A percentile compares a stretch with the other conserved stretches of the same genome.
Evolutionary conservation across 2,329 filamentous ascomycete genomes (phyloP).

Genomic region (Aaosphaeria pasadenensis): DNA sequence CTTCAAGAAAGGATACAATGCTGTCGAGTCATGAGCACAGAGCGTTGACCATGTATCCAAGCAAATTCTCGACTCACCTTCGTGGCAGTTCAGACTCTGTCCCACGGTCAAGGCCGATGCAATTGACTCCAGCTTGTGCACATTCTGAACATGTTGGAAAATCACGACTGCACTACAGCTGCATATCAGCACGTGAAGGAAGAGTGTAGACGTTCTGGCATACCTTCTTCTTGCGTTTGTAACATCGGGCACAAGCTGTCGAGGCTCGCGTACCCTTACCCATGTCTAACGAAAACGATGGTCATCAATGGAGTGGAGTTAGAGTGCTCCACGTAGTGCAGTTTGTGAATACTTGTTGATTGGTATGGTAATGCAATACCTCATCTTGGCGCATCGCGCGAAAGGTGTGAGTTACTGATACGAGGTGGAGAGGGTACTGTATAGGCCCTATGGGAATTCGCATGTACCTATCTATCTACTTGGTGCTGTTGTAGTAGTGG

Average conservation of each 20-base stretch:
- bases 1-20: background rate
- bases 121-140: background rate
- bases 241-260: background rate
- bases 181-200: background rate
- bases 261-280: background rate
- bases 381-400: too few relatives aligned
- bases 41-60: background rate
- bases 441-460: too few relatives aligned
- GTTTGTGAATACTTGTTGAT: too few relatives aligned
- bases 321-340: too few relatives aligned
- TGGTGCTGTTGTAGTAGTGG: too few relatives aligned
- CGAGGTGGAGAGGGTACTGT: too few relatives aligned
- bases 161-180: background rate
- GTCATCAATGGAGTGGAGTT: too few relatives aligned
- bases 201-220: background rate
- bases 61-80: background rate
- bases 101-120: background rate
- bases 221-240: background rate
- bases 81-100: background rate
- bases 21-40: background rate
- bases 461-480: too few relatives aligned
- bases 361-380: too few relatives aligned
- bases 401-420: too few relatives aligned
- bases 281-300: background rate
- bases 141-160: background rate